Evolutionary conservation across 257 asterid genomes (phyloP).

Genomic region (Ocimum tenuiflorum): DNA sequence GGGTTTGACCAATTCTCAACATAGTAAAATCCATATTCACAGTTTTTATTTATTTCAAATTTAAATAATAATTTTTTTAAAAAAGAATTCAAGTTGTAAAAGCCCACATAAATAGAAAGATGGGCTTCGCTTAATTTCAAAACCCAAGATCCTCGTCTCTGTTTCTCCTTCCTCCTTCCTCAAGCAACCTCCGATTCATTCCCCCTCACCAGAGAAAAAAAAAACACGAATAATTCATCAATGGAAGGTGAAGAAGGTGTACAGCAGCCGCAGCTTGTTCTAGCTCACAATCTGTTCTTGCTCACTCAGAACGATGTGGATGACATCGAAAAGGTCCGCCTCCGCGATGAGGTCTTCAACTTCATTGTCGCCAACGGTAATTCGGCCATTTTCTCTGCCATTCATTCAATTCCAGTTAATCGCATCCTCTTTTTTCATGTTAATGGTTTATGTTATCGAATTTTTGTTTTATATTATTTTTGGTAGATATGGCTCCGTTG

Average conservation of each 20-base stretch:
- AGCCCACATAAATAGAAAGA: too few species aligned
- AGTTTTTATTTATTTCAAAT: too few species aligned
- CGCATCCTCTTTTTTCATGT: neutral
- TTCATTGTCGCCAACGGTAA: constrained; percentile 72
- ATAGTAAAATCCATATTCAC: too few species aligned
- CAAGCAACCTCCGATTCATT: constrained; percentile 26
- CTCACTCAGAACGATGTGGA: constrained; percentile 74
- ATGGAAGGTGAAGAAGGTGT: constrained; percentile 85
- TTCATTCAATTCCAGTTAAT: neutral
- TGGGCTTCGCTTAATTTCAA: too few species aligned
- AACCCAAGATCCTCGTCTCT: neutral
- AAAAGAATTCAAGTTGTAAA: too few species aligned
- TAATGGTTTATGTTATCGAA: neutral
- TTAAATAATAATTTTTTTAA: too few species aligned
- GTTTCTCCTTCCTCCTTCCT: constrained; percentile 27
- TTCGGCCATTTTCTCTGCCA: neutral
- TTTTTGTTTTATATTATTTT: neutral
- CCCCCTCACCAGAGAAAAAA: neutral
- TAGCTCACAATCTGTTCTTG: constrained; percentile 71
- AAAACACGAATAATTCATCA: neutral
- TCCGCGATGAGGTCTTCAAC: constrained; percentile 73
- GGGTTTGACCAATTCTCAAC: too few species aligned
- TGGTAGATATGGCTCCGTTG: constrained; percentile 69
- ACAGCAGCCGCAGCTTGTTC: constrained; percentile 76
- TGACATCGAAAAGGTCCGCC: constrained; percentile 83